Evolutionary conservation across 2,329 filamentous ascomycete species (phyloP), one percentile per base, ranked within the genome.

Genomic region (Chaetomium sp.): DNA sequence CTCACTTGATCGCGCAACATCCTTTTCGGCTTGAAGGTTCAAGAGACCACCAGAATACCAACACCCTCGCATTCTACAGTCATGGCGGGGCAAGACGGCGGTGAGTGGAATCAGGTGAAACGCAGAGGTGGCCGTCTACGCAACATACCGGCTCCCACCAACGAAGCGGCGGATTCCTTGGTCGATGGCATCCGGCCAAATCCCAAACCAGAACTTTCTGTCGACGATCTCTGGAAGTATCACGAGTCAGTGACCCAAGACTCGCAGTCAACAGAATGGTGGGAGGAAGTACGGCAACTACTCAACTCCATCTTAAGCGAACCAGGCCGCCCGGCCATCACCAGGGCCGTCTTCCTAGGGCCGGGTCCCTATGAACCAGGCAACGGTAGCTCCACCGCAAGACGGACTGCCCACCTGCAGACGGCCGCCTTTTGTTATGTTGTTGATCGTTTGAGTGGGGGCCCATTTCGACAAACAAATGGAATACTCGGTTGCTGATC

Each of bases 281-380:
- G 74, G 67, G 57, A 63, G 1, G 67, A 67, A 7, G 73, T 86
- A 3, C 69, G 72, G 5, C 68, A 71, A 0, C 68, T 81, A 3
- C 58, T 84, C 4, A 61, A 69, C 0, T 63, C 66, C 0, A 72
- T 75, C 7, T 69, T 67, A 23, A 60, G 49, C 42, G 53, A 61
- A 3, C 45, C 62, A 1, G 51, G 29, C 16, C 67, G 69, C 45
- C 69, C 63, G n/a, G n/a, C 23, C 25, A 71, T 81, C 42, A 74
- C 72, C 1, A 75, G 73, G 19, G 85, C 83, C 1, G 70, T 87
- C 6, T 86, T 84, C 65, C 77, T 87, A 5, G 85, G 85, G 0
- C 74, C 84, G 2, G 85, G 85, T 2, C 79, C 82, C 0, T 86
- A 86, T 65, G 82, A 86, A 58, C 82, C 83, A 1, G 73, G 75